Evolutionary conservation across 1,139 yeast species (phyloP), one percentile per base, ranked within the genome.

Genomic region (Eremothecium coryli): DNA sequence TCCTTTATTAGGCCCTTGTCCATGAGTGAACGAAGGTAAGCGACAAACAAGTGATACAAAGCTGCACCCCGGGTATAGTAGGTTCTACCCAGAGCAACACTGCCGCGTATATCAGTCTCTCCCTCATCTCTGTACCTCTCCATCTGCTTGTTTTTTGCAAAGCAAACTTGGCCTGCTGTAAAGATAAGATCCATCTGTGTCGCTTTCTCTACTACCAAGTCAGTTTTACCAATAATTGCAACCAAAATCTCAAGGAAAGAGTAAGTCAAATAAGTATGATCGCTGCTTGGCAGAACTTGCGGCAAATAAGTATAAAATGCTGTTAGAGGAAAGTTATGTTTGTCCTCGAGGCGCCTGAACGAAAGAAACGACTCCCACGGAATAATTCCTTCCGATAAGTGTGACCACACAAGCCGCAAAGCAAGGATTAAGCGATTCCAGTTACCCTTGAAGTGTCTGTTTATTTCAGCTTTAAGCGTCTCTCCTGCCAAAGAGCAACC

Each of bases 401-500:
- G 35, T 22, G 53, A 46, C 62, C 61, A 58, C 15, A 58, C 39
- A 23, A 51, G 49, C 40, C 61, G 46, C 23, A 54, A 28, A 4
- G 52, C 40, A 29, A 54, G 33, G 14, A 56, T 48, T 28, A 58
- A 31, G 10, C 38, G 36, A 2, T 49, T 47, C 31, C 54, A 44
- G 46, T 51, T 51, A n/a, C 26, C 31, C 6, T 41, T 37, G 25
- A 42, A 43, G 18, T 40, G 31, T 1, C 40, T 37, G 8, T 38
- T 31, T 16, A 58, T 46, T 18, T 48, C 45, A 13, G 39, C 20
- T 21, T 48, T 50, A 20, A 58, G 29, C 18, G 48, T 52, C 1
- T 38, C 46, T 13, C 60, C 62, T 4, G 54, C 53, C 26, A 49
- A 45, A 3, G 62, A 53, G 36, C 63, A 58, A 2, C 63, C 63